These are phyloP conservation scores for Pterocarpus santalinus DNA, from an alignment of 306 rosid species.

Conservation along the genomic window DNA sequence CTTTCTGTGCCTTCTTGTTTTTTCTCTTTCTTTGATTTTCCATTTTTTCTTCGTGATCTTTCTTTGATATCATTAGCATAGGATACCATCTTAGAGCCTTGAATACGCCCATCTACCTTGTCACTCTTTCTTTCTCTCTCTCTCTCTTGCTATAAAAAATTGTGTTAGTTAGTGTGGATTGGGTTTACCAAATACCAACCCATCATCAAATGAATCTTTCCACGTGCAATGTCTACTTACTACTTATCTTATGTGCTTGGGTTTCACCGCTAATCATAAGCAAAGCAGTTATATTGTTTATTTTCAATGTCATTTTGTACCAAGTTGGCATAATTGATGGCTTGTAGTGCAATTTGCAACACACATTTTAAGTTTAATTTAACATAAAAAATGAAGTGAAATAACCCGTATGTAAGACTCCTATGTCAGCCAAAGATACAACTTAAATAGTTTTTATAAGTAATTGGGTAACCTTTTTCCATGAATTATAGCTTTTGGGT, in stretches of 20 bases:
- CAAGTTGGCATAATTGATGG: constrained; percentile 1
- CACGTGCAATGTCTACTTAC: constrained; percentile 73
- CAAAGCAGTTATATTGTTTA: constrained; percentile 2
- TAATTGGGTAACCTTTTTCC: too few relatives aligned
- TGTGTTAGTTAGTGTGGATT: constrained; percentile 52
- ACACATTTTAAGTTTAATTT: background rate
- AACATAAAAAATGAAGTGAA: background rate
- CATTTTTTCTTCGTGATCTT: background rate
- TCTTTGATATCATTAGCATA: constrained; percentile 55
- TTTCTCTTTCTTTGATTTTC: background rate
- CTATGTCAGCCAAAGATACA: too few relatives aligned
- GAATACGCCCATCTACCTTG: constrained; percentile 60
- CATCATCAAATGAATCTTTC: constrained; percentile 72
- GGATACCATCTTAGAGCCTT: constrained; percentile 74
- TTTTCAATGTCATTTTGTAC: background rate
- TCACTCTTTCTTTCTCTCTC: constrained; percentile 19
- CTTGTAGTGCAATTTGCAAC: background rate
- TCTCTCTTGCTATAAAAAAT: background rate
- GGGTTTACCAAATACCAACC: constrained; percentile 70
- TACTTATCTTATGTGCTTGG: constrained; percentile 51
- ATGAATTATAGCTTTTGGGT: too few relatives aligned
- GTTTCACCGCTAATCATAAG: constrained; percentile 74
- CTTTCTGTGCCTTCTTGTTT: constrained; percentile 41
- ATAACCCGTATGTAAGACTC: background rate
- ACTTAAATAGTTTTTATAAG: too few relatives aligned